Evolutionary conservation across 371 early-diverging fungal genomes (phyloP), one percentile per base, ranked within the genome.

Genomic region (Coemansia sp.): DNA sequence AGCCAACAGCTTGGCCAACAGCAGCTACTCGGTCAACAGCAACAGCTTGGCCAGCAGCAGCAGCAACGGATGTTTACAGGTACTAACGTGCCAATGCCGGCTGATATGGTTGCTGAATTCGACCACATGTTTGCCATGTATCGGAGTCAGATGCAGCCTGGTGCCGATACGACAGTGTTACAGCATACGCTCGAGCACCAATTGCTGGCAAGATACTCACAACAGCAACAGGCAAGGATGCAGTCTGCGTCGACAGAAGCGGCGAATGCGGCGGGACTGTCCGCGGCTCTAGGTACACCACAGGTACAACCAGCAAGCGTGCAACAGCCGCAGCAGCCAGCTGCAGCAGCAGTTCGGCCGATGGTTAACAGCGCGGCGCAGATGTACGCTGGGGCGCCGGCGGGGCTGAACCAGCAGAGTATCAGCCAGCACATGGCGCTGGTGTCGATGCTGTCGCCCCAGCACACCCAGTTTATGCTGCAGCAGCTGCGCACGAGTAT

Each of bases 21-120:
- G 37, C 70, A 23, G 25, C 25, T 23, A 23, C 25, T 23, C 25
- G 28, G 28, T 28, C 28, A 28, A 28, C 28, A 75, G 33, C 68
- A 62, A 21, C 75, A 65, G n/a, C 9, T 50, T 5, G 48, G 54
- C 56, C 69, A 69, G 47, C 64, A 63, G 25, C 64, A 55, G 56
- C 56, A 61, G 59, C 68, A 56, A 59, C 71, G 71, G 3, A 53
- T 62, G 53, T 71, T 75, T 59, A 14, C 40, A 25, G 68, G 65
- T 11, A 71, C 71, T 0, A 30, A 21, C 30, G 37, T 75, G 2
- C 65, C 68, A 2, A 75, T 71, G 40, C 77, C 71, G 11, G 47
- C 51, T 2, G 77, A 71, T 23, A 20, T 56, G 3, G 58, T 53
- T 3, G 53, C 62, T 4, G 77, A 75, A 9, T n/a, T 75, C 9